Percentiles rank a stretch among this genome's conserved stretches.
These are phyloP conservation scores for Prunus dulcis DNA, from an alignment of 306 rosid genomes.

Conservation along the genomic window DNA sequence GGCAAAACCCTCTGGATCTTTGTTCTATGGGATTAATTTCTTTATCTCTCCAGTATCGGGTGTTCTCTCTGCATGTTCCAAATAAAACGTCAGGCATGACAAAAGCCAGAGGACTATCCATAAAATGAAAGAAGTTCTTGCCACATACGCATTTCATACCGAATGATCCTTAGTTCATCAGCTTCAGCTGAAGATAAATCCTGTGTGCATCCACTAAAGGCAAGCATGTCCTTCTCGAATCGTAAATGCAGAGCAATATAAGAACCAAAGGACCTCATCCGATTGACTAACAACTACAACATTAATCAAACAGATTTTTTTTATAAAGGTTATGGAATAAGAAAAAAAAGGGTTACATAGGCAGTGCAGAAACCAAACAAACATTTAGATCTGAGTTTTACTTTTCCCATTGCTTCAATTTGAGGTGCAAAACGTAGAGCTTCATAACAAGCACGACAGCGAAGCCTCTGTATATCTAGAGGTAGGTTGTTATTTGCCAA, in stretches of 20 bases:
- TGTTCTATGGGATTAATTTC: slow-evolving; percentile 79
- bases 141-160: slow-evolving; percentile 45
- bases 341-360: slow-evolving; percentile 8
- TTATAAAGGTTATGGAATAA: background rate
- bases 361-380: slow-evolving; percentile 19
- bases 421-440: slow-evolving; percentile 84
- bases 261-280: slow-evolving; percentile 84
- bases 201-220: slow-evolving; percentile 95
- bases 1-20: slow-evolving; percentile 83
- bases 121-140: slow-evolving; percentile 6
- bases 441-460: slow-evolving; percentile 78
- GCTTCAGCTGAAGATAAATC: slow-evolving; percentile 64
- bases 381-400: slow-evolving; percentile 29
- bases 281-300: slow-evolving; percentile 66
- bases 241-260: slow-evolving; percentile 87
- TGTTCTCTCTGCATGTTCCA: slow-evolving; percentile 66
- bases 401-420: slow-evolving; percentile 89
- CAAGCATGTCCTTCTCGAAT: slow-evolving; percentile 95
- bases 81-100: slow-evolving; percentile 18
- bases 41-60: slow-evolving; percentile 86
- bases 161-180: slow-evolving; percentile 60
- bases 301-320: slow-evolving; percentile 13
- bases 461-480: slow-evolving; percentile 79
- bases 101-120: slow-evolving; percentile 1
- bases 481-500: slow-evolving; percentile 82